These are phyloP conservation scores for Metschnikowia sp. DNA, from an alignment of 805 yeast species.

Conservation along the genomic window DNA sequence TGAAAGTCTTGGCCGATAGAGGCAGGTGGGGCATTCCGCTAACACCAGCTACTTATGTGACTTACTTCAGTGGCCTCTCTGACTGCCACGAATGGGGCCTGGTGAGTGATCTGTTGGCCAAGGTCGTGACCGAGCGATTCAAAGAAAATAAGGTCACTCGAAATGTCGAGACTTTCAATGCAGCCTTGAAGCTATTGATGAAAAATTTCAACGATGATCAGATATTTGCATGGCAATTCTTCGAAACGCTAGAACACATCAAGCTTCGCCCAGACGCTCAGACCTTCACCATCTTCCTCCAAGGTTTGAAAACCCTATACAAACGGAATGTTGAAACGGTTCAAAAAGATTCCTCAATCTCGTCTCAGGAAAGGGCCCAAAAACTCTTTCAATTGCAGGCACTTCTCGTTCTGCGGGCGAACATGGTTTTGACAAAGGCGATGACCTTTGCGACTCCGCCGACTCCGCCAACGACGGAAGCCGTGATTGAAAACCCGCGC, in stretches of 20 bases:
- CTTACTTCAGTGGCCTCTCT: slow-evolving; percentile 35
- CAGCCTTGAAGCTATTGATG: slow-evolving; percentile 33
- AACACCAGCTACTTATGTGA: slow-evolving; percentile 43
- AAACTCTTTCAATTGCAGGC: slow-evolving; percentile 28
- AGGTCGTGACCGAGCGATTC: slow-evolving; percentile 23
- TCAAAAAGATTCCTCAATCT: slow-evolving; percentile 12
- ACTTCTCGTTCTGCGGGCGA: slow-evolving; percentile 25
- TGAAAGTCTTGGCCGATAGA: slow-evolving; percentile 50
- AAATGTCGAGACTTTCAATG: slow-evolving; percentile 32
- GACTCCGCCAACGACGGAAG: slow-evolving; percentile 29
- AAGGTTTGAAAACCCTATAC: slow-evolving; percentile 28
- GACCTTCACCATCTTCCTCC: slow-evolving; percentile 38
- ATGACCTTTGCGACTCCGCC: slow-evolving; percentile 32
- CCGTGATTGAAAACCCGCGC: slow-evolving; percentile 21
- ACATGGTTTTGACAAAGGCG: slow-evolving; percentile 26
- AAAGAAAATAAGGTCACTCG: slow-evolving; percentile 9
- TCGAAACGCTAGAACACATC: slow-evolving; percentile 24
- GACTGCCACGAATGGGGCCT: slow-evolving; percentile 33
- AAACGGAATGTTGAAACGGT: slow-evolving; percentile 17
- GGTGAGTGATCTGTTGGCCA: slow-evolving; percentile 19
- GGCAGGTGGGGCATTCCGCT: slow-evolving; percentile 59
- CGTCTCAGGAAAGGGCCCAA: slow-evolving; percentile 20
- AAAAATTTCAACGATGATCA: slow-evolving; percentile 34
- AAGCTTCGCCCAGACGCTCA: slow-evolving; percentile 28
- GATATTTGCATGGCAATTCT: slow-evolving; percentile 35